Evolutionary conservation across 805 yeast genomes (phyloP), one percentile per base, ranked within the genome.

Genomic region (Saturnispora sanitii): DNA sequence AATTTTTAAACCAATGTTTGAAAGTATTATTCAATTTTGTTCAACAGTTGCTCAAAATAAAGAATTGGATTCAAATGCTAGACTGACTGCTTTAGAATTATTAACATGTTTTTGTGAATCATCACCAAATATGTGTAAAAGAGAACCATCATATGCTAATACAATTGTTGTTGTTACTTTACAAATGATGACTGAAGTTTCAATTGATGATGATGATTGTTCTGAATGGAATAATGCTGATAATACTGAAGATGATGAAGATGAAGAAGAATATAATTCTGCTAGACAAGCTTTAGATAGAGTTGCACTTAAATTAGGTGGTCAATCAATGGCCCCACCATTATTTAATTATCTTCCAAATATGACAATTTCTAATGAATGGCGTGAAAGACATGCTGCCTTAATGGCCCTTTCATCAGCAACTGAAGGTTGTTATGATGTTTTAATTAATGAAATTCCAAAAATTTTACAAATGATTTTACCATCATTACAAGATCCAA

Each of bases 311-410:
- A 79, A 75, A 55, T 69, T 92, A 38, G 87, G 83, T 29, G 97
- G 96, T 35, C 79, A 77, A 54, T 71, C 79, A 13, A 68, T 92
- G 46, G 94, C 94, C 11, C 81, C 79, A 16, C 94, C 95, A 15
- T 67, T 92, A 42, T 92, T 92, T 66, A 83, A 82, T 56, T 82
- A 75, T 57, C 68, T 92, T 44, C 95, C 96, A 16, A 76, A 74
- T 43, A 84, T 92, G 95, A 62, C 85, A 17, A 66, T 66, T 41
- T 79, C 94, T 2, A 57, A 66, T 25, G 73, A 76, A 45, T 92
- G 98, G 98, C 79, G 94, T 59, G 94, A 87, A 58, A 80, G 96
- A 47, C 95, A 88, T 58, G 98, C 95, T 19, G 95, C 96, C 2
- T 65, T 92, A 42, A 92, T 92, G 97, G 96, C 96, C 0, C 66